Percentiles rank a stretch among this genome's conserved stretches.
phyloP scores from a whole-genome alignment of 495 filamentous ascomycete genomes.

The Xylaria cubensis region DNA sequence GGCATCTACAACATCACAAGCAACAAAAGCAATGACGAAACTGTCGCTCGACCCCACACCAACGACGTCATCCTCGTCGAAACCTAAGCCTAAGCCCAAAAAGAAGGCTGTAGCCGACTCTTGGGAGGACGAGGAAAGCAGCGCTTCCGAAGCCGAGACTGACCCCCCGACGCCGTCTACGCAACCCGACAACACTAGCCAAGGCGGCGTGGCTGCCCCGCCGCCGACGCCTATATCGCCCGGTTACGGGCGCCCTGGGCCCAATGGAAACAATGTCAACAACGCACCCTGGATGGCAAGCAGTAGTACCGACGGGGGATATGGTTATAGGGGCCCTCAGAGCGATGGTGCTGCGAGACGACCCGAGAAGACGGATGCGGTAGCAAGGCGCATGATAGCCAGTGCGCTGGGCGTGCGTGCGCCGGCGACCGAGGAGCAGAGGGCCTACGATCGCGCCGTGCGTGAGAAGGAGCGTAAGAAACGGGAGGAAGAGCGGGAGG shows the following conservation, averaged over 20 bases:
- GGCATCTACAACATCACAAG: constrained; percentile 26
- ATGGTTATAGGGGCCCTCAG: constrained; percentile 33
- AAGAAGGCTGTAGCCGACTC: constrained; percentile 69
- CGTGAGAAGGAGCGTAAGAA: constrained; percentile 85
- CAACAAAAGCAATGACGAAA: constrained; percentile 43
- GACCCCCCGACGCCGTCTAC: constrained; percentile 46
- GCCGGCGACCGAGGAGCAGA: constrained; percentile 86
- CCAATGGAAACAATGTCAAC: constrained; percentile 35
- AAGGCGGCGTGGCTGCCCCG: constrained; percentile 51
- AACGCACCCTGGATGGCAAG: constrained; percentile 31
- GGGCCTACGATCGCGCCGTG: constrained; percentile 81
- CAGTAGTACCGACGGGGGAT: constrained; percentile 7
- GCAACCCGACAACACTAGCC: constrained; percentile 38
- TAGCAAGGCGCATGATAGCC: constrained; percentile 88
- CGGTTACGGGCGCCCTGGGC: constrained; percentile 45
- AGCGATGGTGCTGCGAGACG: constrained; percentile 46
- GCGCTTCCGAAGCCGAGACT: constrained; percentile 31
- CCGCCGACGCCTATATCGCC: constrained; percentile 68
- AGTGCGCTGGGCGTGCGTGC: constrained; percentile 83
- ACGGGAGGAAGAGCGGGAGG: constrained; percentile 74
- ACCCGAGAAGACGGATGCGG: constrained; percentile 92
- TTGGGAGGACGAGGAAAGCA: constrained; percentile 78
- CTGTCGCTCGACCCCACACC: constrained; percentile 42
- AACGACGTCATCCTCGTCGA: constrained; percentile 23
- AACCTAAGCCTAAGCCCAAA: constrained; percentile 50